Conservation (phyloP, 345 rosid genomes). For the Firmiana major region DNA sequence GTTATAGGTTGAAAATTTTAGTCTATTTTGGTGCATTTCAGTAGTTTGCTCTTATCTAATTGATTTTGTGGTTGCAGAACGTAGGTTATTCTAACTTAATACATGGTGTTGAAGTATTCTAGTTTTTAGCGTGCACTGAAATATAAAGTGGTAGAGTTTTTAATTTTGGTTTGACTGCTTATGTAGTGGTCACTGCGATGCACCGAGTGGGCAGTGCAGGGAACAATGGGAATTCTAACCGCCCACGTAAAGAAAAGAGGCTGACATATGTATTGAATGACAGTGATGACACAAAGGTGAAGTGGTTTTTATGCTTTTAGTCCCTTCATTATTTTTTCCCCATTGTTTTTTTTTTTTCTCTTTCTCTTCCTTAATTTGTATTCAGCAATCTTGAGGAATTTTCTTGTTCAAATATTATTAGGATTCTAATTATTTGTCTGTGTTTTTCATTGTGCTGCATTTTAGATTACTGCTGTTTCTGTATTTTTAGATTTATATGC, state of each 20-base stretch:
- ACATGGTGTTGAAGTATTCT: background rate
- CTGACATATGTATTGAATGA: slow-evolving; percentile 85
- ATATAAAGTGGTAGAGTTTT: background rate
- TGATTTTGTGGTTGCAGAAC: background rate
- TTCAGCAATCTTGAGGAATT: background rate
- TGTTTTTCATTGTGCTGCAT: background rate
- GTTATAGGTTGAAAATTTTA: background rate
- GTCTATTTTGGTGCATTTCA: background rate
- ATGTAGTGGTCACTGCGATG: slow-evolving; percentile 57
- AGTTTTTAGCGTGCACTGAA: background rate
- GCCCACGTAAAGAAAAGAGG: slow-evolving; percentile 94
- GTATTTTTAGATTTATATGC: background rate
- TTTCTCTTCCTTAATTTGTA: background rate
- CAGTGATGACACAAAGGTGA: slow-evolving; percentile 74
- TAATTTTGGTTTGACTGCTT: background rate
- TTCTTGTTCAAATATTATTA: background rate
- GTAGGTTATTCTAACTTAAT: background rate
- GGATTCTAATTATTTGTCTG: background rate
- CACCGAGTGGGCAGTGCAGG: slow-evolving; percentile 99
- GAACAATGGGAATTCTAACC: slow-evolving; percentile 75
- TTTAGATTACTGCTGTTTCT: background rate
- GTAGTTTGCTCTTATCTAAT: background rate
- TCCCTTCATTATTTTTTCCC: background rate
- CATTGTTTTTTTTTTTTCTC: background rate
- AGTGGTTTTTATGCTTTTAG: slow-evolving; percentile 3